Conservation (phyloP, 805 yeast genomes). For the Wickerhamomyces alni region DNA sequence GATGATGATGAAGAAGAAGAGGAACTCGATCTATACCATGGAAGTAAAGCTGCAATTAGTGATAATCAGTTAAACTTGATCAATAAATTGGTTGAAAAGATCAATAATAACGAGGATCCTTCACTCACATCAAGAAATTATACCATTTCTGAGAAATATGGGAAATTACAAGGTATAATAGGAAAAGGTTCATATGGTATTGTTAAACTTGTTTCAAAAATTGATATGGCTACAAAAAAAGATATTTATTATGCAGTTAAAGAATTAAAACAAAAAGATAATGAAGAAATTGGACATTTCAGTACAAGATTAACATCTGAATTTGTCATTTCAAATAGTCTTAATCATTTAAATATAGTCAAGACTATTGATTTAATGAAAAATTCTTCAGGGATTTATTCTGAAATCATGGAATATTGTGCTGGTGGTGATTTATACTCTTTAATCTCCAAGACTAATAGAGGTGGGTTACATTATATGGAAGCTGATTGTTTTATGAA, state of each 20-base stretch:
- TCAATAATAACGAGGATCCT: slow-evolving; percentile 30
- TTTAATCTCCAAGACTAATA: slow-evolving; percentile 44
- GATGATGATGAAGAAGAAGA: slow-evolving; percentile 5
- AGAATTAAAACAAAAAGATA: slow-evolving; percentile 96
- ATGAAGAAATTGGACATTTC: slow-evolving; percentile 93
- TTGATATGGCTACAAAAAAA: slow-evolving; percentile 69
- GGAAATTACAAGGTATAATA: slow-evolving; percentile 46
- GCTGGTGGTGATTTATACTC: slow-evolving; percentile 80
- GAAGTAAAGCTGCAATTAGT: slow-evolving; percentile 38
- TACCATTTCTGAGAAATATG: slow-evolving; percentile 40
- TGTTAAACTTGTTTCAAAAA: slow-evolving; percentile 88
- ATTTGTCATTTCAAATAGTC: slow-evolving; percentile 77
- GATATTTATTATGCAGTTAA: slow-evolving; percentile 87
- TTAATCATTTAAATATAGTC: slow-evolving; percentile 70
- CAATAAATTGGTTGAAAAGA: slow-evolving; percentile 40
- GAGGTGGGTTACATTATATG: slow-evolving; percentile 45
- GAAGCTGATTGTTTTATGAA: slow-evolving; percentile 90
- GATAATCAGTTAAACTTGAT: slow-evolving; percentile 42
- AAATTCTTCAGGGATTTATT: slow-evolving; percentile 63
- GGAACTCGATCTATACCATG: too few species aligned
- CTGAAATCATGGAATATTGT: slow-evolving; percentile 94
- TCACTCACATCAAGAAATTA: slow-evolving; percentile 21
- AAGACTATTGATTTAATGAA: slow-evolving; percentile 77
- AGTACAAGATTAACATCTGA: slow-evolving; percentile 88
- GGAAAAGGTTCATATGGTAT: slow-evolving; percentile 99